Evolutionary conservation across 177 flowering plant genomes (phyloP).

Genomic region (Tripterygium wilfordii): DNA sequence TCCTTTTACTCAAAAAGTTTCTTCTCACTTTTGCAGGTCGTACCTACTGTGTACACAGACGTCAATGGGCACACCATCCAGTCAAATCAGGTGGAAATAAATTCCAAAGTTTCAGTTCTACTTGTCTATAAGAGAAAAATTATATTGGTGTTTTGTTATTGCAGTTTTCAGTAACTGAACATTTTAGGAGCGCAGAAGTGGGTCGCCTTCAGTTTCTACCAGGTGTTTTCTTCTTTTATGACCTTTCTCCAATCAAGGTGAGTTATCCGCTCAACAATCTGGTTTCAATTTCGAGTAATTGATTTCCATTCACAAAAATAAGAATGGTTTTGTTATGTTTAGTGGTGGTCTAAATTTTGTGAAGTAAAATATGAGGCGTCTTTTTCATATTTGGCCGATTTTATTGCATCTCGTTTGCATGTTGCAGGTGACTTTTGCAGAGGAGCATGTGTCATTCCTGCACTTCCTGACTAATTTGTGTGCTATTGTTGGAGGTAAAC

Average conservation of each 20-base stretch:
- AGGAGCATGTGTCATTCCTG: conserved; percentile 62
- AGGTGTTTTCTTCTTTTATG: conserved; percentile 90
- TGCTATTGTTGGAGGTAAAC: conserved; percentile 87
- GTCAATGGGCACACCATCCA: conserved; percentile 61
- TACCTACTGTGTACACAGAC: conserved; percentile 76
- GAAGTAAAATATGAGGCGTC: too few relatives aligned
- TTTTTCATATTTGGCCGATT: neutral
- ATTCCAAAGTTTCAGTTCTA: too few relatives aligned
- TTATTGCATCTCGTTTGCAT: conserved; percentile 5
- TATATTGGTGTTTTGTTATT: conserved; percentile 6
- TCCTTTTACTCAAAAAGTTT: neutral
- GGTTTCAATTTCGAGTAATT: neutral
- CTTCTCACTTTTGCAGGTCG: conserved; percentile 46
- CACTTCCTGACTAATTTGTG: conserved; percentile 88
- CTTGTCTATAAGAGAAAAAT: too few relatives aligned
- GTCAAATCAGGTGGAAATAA: conserved; percentile 97
- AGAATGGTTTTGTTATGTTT: too few relatives aligned
- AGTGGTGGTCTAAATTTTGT: too few relatives aligned
- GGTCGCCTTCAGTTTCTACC: conserved; percentile 65
- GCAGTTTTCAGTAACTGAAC: conserved; percentile 93
- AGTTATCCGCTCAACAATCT: conserved; percentile 1
- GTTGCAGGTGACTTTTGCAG: conserved; percentile 71
- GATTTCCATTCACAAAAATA: too few relatives aligned
- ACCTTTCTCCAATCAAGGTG: conserved; percentile 94
- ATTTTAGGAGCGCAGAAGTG: conserved; percentile 45